These are phyloP conservation scores for Sclerotinia minor DNA, from an alignment of 2,329 filamentous ascomycete species.

Conservation along the genomic window DNA sequence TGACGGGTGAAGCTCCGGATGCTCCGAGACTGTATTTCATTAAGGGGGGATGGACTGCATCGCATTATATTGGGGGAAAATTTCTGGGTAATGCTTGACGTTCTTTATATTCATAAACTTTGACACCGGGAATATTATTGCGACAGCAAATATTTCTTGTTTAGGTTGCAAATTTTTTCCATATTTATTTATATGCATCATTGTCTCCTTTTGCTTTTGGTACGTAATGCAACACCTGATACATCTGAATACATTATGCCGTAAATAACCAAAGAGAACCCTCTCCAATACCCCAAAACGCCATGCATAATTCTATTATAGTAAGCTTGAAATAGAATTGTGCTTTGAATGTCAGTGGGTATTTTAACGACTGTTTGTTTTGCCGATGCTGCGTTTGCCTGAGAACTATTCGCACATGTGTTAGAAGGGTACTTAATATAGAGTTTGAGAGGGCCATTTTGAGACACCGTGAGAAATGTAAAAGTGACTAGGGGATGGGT, in stretches of 20 bases:
- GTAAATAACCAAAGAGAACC: slow-evolving; percentile 18
- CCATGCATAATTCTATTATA: slow-evolving; percentile 22
- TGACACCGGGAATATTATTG: no score
- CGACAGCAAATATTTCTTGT: not conserved
- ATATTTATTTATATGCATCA: slow-evolving; percentile 12
- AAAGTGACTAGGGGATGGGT: not conserved
- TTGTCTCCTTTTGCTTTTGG: slow-evolving; percentile 3
- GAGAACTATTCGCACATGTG: slow-evolving; percentile 59
- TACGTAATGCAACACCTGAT: slow-evolving; percentile 18
- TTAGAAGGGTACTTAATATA: slow-evolving; percentile 31
- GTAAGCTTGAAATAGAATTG: slow-evolving; percentile 17
- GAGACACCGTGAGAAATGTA: not conserved
- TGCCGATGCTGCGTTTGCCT: slow-evolving; percentile 93
- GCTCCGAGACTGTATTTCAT: no score
- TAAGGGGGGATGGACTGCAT: no score
- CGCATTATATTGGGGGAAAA: not conserved
- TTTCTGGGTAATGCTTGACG: not conserved
- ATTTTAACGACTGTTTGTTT: slow-evolving; percentile 69
- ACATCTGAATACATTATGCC: slow-evolving; percentile 22
- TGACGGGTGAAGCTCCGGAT: no score
- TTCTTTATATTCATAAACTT: no score
- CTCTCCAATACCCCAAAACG: slow-evolving; percentile 21
- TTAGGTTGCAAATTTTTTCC: not conserved
- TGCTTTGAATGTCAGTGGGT: slow-evolving; percentile 20
- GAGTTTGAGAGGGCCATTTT: not conserved